Percentiles rank a stretch among this genome's conserved stretches.
Evolutionary conservation across 2,329 filamentous ascomycete species (phyloP).

Genomic region (Sporothrix mexicana): DNA sequence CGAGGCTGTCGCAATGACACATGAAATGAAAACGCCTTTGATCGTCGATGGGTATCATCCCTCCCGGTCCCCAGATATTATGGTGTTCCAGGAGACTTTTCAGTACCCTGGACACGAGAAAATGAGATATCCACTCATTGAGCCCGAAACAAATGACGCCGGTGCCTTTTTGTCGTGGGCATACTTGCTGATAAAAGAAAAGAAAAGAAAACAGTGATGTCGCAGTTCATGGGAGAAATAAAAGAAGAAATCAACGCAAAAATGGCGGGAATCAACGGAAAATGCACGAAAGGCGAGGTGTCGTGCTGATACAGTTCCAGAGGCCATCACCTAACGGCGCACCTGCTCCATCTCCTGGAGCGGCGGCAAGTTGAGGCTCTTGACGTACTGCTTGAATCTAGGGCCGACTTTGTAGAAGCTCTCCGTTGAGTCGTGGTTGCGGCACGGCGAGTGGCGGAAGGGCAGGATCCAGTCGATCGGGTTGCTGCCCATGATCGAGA

Average conservation of each 20-base stretch:
- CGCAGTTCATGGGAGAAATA: background rate
- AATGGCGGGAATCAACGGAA: background rate
- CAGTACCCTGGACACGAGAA: background rate
- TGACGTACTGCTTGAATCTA: constrained; percentile 62
- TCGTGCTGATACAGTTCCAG: background rate
- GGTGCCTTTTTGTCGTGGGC: background rate
- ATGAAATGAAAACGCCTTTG: background rate
- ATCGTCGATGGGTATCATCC: constrained; percentile 7
- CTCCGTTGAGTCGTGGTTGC: constrained; percentile 66
- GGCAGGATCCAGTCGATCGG: constrained; percentile 82
- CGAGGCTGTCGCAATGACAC: background rate
- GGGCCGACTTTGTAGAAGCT: constrained; percentile 73
- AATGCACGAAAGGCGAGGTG: no score
- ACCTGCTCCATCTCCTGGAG: constrained; percentile 29
- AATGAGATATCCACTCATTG: background rate
- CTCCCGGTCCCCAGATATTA: background rate
- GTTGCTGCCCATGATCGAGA: constrained; percentile 55
- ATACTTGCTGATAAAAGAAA: background rate
- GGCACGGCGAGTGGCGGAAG: constrained; percentile 74
- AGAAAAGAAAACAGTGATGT: background rate
- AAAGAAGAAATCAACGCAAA: background rate
- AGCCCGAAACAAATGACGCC: background rate
- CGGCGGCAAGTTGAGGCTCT: constrained; percentile 47
- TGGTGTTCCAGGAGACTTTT: no score
- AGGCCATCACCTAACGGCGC: background rate